Evolutionary conservation across 2,329 filamentous ascomycete species (phyloP).

Genomic region (Ophiostoma populinum): DNA sequence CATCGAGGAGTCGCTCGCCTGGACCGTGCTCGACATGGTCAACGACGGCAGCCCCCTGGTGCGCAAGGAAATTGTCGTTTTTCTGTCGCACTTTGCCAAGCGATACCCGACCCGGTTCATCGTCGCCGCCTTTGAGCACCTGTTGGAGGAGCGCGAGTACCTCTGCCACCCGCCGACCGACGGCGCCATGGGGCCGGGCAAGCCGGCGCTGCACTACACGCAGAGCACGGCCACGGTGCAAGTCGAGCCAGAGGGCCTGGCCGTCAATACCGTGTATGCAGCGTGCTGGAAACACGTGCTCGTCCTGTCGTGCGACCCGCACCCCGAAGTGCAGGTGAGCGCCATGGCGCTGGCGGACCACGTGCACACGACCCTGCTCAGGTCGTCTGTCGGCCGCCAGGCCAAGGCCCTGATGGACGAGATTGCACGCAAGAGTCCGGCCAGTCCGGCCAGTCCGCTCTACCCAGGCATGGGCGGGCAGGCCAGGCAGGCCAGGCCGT

Average conservation of each 20-base stretch:
- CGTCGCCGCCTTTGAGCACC: constrained; percentile 79
- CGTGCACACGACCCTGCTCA: constrained; percentile 59
- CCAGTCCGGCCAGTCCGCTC: too few relatives aligned
- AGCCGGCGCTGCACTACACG: constrained; percentile 45
- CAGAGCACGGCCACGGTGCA: constrained; percentile 40
- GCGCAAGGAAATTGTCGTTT: constrained; percentile 80
- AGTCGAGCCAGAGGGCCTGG: constrained; percentile 40
- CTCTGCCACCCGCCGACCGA: constrained; percentile 36
- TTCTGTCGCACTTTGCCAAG: constrained; percentile 79
- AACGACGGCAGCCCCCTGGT: constrained; percentile 91
- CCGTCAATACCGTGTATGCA: constrained; percentile 80
- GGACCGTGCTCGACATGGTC: constrained; percentile 77
- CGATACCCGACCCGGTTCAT: constrained; percentile 87
- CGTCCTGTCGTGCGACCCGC: constrained; percentile 81
- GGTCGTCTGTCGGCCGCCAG: constrained; percentile 55
- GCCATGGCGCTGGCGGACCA: constrained; percentile 76
- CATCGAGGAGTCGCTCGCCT: constrained; percentile 80
- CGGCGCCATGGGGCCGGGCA: constrained; percentile 25
- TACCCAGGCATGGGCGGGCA: too few relatives aligned
- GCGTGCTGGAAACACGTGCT: constrained; percentile 89
- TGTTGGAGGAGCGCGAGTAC: constrained; percentile 66
- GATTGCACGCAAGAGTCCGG: constrained; percentile 41
- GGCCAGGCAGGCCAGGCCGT: too few relatives aligned
- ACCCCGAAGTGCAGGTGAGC: constrained; percentile 79
- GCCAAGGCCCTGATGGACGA: constrained; percentile 62